A percentile compares a stretch with the other conserved stretches of the same genome.
These are phyloP conservation scores for Boehmeria nivea DNA, from an alignment of 306 rosid species.

Conservation along the genomic window DNA sequence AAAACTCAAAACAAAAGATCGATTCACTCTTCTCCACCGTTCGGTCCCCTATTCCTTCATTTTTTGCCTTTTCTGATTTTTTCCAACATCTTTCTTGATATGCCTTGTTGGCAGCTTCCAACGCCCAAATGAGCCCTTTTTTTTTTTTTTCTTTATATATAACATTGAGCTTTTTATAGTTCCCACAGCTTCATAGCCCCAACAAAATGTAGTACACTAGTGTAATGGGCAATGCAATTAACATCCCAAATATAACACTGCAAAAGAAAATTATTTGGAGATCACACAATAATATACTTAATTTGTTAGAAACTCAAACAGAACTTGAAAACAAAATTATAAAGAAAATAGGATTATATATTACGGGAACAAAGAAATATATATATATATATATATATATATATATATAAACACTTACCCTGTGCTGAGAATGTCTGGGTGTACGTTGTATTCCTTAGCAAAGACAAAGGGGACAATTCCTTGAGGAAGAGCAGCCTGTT, in stretches of 20 bases:
- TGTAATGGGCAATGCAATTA: slow-evolving; percentile 85
- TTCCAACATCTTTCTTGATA: slow-evolving; percentile 2
- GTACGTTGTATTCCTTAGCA: slow-evolving; percentile 89
- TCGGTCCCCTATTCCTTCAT: slow-evolving; percentile 15
- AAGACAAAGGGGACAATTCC: slow-evolving; percentile 98
- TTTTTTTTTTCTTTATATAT: not conserved
- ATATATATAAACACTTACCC: slow-evolving; percentile 36
- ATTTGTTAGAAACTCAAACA: not conserved
- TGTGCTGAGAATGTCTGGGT: slow-evolving; percentile 93
- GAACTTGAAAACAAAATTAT: too few relatives aligned
- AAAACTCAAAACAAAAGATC: slow-evolving; percentile 25
- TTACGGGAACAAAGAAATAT: not conserved
- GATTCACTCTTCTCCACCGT: slow-evolving; percentile 20
- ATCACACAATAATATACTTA: not conserved
- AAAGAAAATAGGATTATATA: not conserved
- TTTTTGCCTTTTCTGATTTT: slow-evolving; percentile 13
- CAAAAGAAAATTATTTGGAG: slow-evolving; percentile 17
- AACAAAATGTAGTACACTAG: slow-evolving; percentile 81
- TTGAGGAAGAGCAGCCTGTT: slow-evolving; percentile 97
- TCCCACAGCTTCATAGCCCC: slow-evolving; percentile 55
- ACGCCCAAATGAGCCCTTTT: slow-evolving; percentile 16
- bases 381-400: not conserved
- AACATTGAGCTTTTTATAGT: slow-evolving; percentile 1
- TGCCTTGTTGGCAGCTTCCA: not conserved
- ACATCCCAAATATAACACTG: slow-evolving; percentile 97